Base-by-base conservation (phyloP, 148 eudicot genomes). In the Arbutus unedo region DNA sequence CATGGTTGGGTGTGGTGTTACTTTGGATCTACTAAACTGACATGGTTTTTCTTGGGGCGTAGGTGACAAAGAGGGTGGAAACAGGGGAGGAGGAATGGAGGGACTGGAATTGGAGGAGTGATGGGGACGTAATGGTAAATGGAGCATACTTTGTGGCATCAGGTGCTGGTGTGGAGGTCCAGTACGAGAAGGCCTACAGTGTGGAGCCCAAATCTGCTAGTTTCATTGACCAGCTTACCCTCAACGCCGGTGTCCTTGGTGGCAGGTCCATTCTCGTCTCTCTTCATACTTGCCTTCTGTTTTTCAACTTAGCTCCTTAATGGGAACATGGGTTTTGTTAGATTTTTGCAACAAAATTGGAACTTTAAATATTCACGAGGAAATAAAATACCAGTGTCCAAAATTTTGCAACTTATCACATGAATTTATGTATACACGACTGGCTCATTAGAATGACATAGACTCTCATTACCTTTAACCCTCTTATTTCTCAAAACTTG, bases 71-170 rank as follows among this genome's bases (percentile, higher is more conserved):
- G 85, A 87, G 99, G 38, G 96, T 96, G 75, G 90, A 83, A 0
- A 87, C 96, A 0, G 86, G 66, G 10, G 89, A 90, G 66, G 87
- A 84, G 11, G 71, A 89, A 21, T 97, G 99, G 99, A 93, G 88
- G 81, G 94, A 84, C 6, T 94, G 99, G 99, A 97, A 97, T 74
- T 97, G 99, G 99, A 93, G 99, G 86, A 94, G 98, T 44, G 98
- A 97, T 45, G 99, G 99, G 59, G 99, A 97, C 64, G 66, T 91
- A 43, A 74, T 97, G 93, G 96, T 91, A 19, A 97, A 97, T 81
- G 99, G 99, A 18, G 99, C 99, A 0, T 97, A 83, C 77, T 97
- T 97, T 59, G 92, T 93, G 18, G 95, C 97, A 4, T 97, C 99
- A 0, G 99, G 99, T 0, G 92, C 88, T 44, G 97, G 91, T 25